These are phyloP conservation scores for Aspergillus pseudoglaucus DNA, from an alignment of 2,329 filamentous ascomycete species.

Conservation along the genomic window DNA sequence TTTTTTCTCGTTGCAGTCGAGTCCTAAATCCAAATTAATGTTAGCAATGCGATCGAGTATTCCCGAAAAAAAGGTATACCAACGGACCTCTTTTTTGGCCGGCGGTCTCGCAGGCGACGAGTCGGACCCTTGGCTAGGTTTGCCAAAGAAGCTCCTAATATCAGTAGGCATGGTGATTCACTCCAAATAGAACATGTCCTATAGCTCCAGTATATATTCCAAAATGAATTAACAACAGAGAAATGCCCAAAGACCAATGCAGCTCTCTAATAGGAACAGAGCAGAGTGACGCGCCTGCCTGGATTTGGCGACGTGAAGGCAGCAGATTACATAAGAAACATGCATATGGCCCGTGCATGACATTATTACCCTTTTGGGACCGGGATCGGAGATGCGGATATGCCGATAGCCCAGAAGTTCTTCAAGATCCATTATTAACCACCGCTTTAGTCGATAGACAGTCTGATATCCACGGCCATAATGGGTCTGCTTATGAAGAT, in stretches of 20 bases:
- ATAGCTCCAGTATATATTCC: not conserved
- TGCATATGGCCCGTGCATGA: constrained; percentile 18
- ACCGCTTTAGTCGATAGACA: constrained; percentile 1
- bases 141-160: constrained; percentile 87
- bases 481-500: constrained; percentile 33
- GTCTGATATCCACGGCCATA: constrained; percentile 9
- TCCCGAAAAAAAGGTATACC: constrained; percentile 8
- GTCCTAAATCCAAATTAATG: constrained; percentile 14
- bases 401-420: constrained; percentile 16
- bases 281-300: constrained; percentile 19
- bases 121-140: constrained; percentile 54
- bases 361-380: constrained; percentile 17
- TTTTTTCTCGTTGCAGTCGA: constrained; percentile 25
- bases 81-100: constrained; percentile 38
- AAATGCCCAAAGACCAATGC: not conserved
- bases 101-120: constrained; percentile 42
- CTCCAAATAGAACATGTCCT: constrained; percentile 3
- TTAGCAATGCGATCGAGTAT: constrained; percentile 5
- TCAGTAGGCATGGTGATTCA: constrained; percentile 63
- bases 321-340: constrained; percentile 20
- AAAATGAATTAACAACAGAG: constrained; percentile 1
- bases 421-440: constrained; percentile 8
- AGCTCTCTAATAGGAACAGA: not conserved
- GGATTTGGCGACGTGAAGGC: constrained; percentile 14
- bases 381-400: constrained; percentile 15